A percentile compares a stretch with the other conserved stretches of the same genome.
These are phyloP conservation scores for Amoeboradix gromovi DNA, from an alignment of 371 early-diverging fungal genomes.

Conservation along the genomic window DNA sequence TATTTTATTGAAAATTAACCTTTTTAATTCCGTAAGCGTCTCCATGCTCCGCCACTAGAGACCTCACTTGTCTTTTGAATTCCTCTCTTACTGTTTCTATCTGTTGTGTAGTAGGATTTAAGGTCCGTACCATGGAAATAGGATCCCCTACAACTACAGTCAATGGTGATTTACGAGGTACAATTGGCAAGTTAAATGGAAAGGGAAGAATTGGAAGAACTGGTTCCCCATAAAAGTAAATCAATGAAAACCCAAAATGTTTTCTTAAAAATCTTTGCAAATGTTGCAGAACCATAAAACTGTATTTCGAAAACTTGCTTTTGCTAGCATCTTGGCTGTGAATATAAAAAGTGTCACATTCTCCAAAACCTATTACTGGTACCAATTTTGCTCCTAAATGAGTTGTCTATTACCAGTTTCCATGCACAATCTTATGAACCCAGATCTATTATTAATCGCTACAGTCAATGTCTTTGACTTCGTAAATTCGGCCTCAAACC, in stretches of 20 bases:
- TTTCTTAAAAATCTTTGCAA: neutral
- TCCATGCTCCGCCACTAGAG: neutral
- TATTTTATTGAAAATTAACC: neutral
- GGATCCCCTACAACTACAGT: neutral
- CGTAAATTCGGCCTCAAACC: neutral
- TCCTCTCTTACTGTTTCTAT: neutral
- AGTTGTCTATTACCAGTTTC: too few species aligned
- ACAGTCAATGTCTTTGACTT: neutral
- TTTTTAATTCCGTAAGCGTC: neutral
- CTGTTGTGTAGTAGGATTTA: neutral
- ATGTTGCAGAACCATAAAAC: neutral
- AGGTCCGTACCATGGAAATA: neutral
- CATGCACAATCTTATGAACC: neutral
- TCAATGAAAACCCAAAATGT: neutral
- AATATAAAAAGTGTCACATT: neutral
- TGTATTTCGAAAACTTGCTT: neutral
- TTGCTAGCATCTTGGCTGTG: neutral
- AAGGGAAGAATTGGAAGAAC: neutral
- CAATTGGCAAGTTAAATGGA: neutral
- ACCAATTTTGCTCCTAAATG: neutral
- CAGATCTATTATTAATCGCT: neutral
- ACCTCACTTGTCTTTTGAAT: neutral
- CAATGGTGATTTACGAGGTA: neutral
- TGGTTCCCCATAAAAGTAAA: neutral
- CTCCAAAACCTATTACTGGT: neutral